phyloP scores from a whole-genome alignment of 2,329 filamentous ascomycete species.

The Alternaria angustiovoidea region DNA sequence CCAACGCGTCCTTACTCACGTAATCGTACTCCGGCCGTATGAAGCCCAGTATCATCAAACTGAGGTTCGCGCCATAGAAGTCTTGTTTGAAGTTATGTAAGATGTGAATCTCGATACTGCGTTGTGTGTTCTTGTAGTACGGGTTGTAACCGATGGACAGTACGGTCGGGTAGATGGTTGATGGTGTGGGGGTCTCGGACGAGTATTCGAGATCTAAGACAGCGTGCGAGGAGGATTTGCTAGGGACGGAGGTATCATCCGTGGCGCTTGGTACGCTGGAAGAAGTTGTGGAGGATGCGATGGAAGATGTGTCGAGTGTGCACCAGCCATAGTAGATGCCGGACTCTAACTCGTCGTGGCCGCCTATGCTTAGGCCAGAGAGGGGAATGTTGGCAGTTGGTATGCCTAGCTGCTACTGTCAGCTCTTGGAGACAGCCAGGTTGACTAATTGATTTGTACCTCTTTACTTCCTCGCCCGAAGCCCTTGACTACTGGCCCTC shows the following conservation, averaged over 20 bases:
- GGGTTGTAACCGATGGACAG: constrained; percentile 80
- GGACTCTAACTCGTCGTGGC: constrained; percentile 67
- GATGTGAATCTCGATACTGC: constrained; percentile 89
- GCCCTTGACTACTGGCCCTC: constrained; percentile 87
- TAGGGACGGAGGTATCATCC: constrained; percentile 17
- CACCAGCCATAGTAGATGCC: constrained; percentile 97
- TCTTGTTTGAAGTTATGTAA: constrained; percentile 78
- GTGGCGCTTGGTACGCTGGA: constrained; percentile 31
- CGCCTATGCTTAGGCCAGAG: constrained; percentile 74
- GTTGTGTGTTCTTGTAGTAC: constrained; percentile 90
- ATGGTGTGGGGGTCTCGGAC: constrained; percentile 21
- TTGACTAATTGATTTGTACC: constrained; percentile 55
- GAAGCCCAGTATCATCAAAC: constrained; percentile 82
- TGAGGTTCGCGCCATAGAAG: constrained; percentile 85
- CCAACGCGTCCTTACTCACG: constrained; percentile 78
- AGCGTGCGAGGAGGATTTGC: constrained; percentile 37
- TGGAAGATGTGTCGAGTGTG: constrained; percentile 66
- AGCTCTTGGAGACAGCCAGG: too few species aligned
- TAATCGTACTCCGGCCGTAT: constrained; percentile 93
- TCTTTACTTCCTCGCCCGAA: constrained; percentile 95
- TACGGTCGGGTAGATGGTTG: constrained; percentile 43
- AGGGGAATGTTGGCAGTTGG: constrained; percentile 89
- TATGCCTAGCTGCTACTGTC: constrained; percentile 76
- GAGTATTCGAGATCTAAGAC: constrained; percentile 37
- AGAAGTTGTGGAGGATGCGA: constrained; percentile 42